Conservation (phyloP, 352 stramenopile genomes). For the Hyaloperonospora arabidopsidis region DNA sequence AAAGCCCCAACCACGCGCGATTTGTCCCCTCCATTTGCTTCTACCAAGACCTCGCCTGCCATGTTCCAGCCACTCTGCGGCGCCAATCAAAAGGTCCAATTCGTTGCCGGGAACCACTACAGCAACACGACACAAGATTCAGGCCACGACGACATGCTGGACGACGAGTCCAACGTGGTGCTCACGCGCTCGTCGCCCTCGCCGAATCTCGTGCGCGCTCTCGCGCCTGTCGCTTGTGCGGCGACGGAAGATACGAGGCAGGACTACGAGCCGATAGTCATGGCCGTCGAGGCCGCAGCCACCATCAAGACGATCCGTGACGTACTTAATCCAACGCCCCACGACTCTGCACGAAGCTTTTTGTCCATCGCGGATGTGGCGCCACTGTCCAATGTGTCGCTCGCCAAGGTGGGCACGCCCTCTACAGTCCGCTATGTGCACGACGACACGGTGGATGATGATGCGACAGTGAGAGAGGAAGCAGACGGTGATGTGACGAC, state of each 20-base stretch:
- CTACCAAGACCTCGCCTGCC: neutral
- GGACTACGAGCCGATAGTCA: constrained; percentile 16
- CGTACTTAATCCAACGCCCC: constrained; percentile 1
- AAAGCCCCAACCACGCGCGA: constrained; percentile 7
- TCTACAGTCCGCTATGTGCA: constrained; percentile 15
- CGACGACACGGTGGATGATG: constrained; percentile 45
- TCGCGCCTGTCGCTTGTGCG: constrained; percentile 24
- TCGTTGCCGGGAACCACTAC: constrained; percentile 41
- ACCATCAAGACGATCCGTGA: constrained; percentile 21
- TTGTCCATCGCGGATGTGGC: constrained; percentile 55
- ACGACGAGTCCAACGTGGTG: constrained; percentile 30
- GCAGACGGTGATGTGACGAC: constrained; percentile 35
- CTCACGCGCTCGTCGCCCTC: constrained; percentile 52
- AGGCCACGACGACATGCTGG: constrained; percentile 43
- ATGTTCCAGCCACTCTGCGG: constrained; percentile 20
- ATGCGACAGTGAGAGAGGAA: constrained; percentile 48
- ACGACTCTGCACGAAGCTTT: constrained; percentile 28
- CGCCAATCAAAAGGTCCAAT: constrained; percentile 24
- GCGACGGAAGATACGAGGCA: constrained; percentile 22
- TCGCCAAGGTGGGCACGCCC: constrained; percentile 14
- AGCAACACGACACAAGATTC: constrained; percentile 24
- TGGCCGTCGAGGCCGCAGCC: constrained; percentile 20
- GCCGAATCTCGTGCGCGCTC: constrained; percentile 23
- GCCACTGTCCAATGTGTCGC: constrained; percentile 31
- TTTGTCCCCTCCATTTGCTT: constrained; percentile 6